Conservation (phyloP, 208 protist species). For the Crithidia fasciculata region DNA sequence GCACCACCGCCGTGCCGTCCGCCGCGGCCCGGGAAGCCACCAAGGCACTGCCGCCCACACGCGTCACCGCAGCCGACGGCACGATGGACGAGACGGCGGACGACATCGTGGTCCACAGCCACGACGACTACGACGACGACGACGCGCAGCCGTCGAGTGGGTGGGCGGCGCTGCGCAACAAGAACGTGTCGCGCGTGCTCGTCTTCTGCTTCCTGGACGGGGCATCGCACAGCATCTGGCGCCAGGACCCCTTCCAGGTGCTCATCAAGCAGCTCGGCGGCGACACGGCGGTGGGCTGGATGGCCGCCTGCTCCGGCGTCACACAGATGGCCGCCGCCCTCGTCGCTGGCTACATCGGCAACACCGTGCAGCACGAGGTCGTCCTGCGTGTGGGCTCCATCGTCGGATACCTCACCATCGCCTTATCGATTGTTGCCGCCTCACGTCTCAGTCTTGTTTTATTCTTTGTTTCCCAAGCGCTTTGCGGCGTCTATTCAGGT, state of each 20-base stretch:
- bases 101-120: neutral
- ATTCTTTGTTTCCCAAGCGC: conserved; percentile 31
- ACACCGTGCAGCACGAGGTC: conserved; percentile 26
- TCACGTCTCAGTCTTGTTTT: conserved; percentile 2
- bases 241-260: conserved; percentile 45
- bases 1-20: too few relatives aligned
- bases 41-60: too few relatives aligned
- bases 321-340: conserved; percentile 55
- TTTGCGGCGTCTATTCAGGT: conserved; percentile 48
- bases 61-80: neutral
- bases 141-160: neutral
- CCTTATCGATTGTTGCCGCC: conserved; percentile 19
- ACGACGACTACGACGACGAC: conserved; percentile 10
- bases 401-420: conserved; percentile 20
- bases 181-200: conserved; percentile 24
- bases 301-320: conserved; percentile 34
- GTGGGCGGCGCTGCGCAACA: conserved; percentile 17
- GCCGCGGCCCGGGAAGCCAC: too few relatives aligned
- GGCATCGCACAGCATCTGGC: conserved; percentile 51
- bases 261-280: conserved; percentile 39
- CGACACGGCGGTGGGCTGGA: conserved; percentile 40
- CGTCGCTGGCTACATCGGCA: conserved; percentile 27
- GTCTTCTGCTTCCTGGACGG: conserved; percentile 50
- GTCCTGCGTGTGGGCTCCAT: conserved; percentile 36
- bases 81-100: neutral